Percentiles rank a stretch among this genome's conserved stretches.
These are phyloP conservation scores for Alternaria sp. DNA, from an alignment of 2,329 filamentous ascomycete species.

Conservation along the genomic window DNA sequence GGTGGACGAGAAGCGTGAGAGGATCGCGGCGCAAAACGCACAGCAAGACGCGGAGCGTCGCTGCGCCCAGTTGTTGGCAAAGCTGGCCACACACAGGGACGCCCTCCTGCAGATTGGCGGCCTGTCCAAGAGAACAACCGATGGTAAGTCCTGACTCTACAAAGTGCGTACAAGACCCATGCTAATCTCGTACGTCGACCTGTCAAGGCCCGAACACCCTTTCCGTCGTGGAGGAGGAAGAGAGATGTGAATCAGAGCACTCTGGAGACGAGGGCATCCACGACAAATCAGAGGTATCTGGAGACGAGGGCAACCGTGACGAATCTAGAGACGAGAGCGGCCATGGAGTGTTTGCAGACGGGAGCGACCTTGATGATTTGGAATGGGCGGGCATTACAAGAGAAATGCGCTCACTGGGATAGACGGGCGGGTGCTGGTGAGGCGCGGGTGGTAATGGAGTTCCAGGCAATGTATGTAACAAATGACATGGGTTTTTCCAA, in stretches of 20 bases:
- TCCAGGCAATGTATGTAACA: not conserved
- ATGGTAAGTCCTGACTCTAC: not conserved
- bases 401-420: not conserved
- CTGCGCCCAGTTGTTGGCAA: not conserved
- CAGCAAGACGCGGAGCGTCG: not conserved
- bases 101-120: not conserved
- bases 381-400: not conserved
- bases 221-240: not conserved
- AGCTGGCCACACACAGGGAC: not conserved
- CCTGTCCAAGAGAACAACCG: not conserved
- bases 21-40: not conserved
- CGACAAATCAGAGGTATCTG: not conserved
- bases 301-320: not conserved
- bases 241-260: not conserved
- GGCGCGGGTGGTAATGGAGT: not conserved
- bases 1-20: not conserved
- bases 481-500: not conserved
- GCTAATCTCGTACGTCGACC: not conserved
- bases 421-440: not conserved
- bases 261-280: not conserved
- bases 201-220: not conserved
- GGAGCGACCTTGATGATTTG: not conserved
- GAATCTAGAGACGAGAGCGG: too few relatives aligned
- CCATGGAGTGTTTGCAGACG: not conserved
- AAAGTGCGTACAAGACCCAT: not conserved